Conservation (phyloP, 78 protist genomes). For the Dictyostelium capitatum region DNA sequence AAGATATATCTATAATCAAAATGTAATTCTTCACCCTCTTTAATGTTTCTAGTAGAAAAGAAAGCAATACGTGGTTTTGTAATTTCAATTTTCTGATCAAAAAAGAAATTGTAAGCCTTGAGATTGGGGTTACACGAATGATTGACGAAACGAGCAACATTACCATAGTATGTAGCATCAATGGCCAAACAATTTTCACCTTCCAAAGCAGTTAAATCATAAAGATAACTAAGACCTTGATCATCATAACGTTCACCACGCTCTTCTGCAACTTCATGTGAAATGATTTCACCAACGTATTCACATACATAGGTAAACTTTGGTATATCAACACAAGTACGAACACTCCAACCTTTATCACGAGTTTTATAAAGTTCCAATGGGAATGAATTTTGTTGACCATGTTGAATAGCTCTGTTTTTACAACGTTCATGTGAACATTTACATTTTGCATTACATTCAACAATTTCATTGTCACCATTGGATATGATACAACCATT, state of each 20-base stretch:
- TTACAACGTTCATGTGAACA: constrained; percentile 44
- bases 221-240: constrained; percentile 53
- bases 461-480: constrained; percentile 14
- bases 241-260: constrained; percentile 76
- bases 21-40: constrained; percentile 65
- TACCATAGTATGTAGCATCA: constrained; percentile 79
- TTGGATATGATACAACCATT: not conserved
- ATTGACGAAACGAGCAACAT: constrained; percentile 85
- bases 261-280: constrained; percentile 74
- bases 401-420: constrained; percentile 65
- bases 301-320: constrained; percentile 83
- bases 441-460: constrained; percentile 78
- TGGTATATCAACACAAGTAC: constrained; percentile 52
- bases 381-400: not conserved
- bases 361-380: constrained; percentile 73
- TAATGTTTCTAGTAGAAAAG: constrained; percentile 56
- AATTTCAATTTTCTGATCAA: constrained; percentile 22
- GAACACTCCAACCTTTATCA: constrained; percentile 83
- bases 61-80: constrained; percentile 72
- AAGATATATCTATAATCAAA: constrained; percentile 77
- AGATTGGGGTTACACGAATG: constrained; percentile 88
- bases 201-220: constrained; percentile 46
- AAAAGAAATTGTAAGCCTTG: not conserved
- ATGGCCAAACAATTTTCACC: constrained; percentile 1
- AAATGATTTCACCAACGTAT: constrained; percentile 86